phyloP scores from a whole-genome alignment of 169 alveolate genomes.

The Plasmodium vivax region DNA sequence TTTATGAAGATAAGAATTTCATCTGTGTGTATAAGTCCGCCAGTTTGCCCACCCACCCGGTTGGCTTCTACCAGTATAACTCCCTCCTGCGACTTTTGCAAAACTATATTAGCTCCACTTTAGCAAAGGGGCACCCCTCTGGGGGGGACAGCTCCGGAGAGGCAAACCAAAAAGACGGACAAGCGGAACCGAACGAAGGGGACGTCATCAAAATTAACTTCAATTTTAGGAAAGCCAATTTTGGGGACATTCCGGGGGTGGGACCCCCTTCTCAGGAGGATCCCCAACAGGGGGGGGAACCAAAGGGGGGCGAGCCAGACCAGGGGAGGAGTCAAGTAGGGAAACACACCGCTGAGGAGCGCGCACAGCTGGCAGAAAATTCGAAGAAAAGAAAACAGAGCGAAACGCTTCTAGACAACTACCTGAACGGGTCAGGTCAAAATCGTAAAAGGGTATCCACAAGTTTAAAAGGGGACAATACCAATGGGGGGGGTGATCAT shows the following conservation, averaged over 20 bases:
- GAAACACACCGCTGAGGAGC: not conserved
- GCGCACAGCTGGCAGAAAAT: not conserved
- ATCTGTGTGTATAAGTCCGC: conserved; percentile 81
- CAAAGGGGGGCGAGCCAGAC: not conserved
- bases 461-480: not conserved
- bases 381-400: not conserved
- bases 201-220: conserved; percentile 46
- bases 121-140: not conserved
- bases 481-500: not conserved
- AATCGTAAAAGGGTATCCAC: not conserved
- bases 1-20: conserved; percentile 79
- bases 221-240: conserved; percentile 26
- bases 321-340: not conserved
- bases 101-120: conserved; percentile 21
- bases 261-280: not conserved
- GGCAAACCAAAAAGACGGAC: not conserved
- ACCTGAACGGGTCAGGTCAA: not conserved
- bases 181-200: not conserved
- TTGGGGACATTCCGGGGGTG: not conserved
- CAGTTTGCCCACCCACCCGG: conserved; percentile 84
- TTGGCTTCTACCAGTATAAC: conserved; percentile 84
- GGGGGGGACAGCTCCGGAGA: not conserved
- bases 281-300: not conserved
- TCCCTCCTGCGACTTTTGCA: conserved; percentile 79
- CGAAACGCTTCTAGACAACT: not conserved